Evolutionary conservation across 1,284 basidiomycete species (phyloP), one percentile per base, ranked within the genome.

Genomic region (Apiotrichum montevideense): DNA sequence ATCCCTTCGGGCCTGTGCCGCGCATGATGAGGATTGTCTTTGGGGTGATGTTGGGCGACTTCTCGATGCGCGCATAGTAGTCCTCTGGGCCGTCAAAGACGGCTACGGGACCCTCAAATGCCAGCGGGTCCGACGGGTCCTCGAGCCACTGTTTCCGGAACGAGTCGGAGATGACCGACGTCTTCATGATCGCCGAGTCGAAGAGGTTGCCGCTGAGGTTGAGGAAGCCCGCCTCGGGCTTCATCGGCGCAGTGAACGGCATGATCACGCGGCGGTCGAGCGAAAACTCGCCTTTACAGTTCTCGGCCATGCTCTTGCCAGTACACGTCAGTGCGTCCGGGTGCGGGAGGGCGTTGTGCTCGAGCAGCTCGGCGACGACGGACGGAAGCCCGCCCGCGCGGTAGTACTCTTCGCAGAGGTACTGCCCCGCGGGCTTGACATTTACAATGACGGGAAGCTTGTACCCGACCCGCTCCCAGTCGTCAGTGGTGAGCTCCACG

Each of bases 141-240:
- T 67, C 68, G 10, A 77, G 62, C 66, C 70, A 77, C 55, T 73
- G 72, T 39, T 72, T 62, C 8, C 63, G 53, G 63, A 75, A 77
- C 6, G 60, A 61, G 14, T 62, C 55, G 8, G 63, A 66, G 62
- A 77, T 77, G 51, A 77, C 75, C 5, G 72, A 75, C 6, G 73
- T 75, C 63, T 77, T 77, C 75, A 77, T 77, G 65, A 77, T 77
- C 8, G 73, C 75, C 46, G 67, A 70, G 64, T 77, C 71, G 67
- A 77, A 77, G 7, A 77, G 62, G 48, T 63, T 69, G 6, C 75
- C 75, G n/a, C 62, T 68, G 35, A 77, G 66, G 62, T 75, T 66
- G 48, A 77, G 60, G 67, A 77, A 77, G 6, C 75, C 75, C 15
- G 72, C 75, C n/a, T 70, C 56, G 2, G 57, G 29, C 54, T 67